Base-by-base conservation (phyloP, 805 yeast species). In the Tetrapisispora phaffii region DNA sequence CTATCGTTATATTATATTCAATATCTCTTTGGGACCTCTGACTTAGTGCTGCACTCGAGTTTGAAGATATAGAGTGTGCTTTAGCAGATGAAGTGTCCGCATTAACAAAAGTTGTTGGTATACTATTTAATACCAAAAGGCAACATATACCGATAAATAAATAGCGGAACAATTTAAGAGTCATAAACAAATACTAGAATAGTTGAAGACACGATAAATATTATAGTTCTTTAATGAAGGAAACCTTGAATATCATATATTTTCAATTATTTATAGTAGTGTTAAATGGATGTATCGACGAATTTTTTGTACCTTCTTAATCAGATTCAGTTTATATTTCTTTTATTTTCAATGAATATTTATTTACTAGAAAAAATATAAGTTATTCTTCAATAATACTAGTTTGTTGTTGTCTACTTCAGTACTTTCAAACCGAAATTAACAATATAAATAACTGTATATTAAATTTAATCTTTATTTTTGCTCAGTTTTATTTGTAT, bases 1-100 rank as follows among this genome's bases (percentile, higher is more conserved):
- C 70, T 0, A 76, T 53, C 1, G 74, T 56, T 4, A 63, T 46
- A 47, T 71, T 71, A 6, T 59, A 57, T 34, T 69, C 56, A 1
- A 74, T 51, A 51, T 76, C 80, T 47, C 81, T 57, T 46, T 76
- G 79, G 0, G 77, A 59, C 46, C 77, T 21, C 4, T 22, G 23
- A 7, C 41, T 28, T 12, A 38, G n/a, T 17, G 47, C 16, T 67
- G 41, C 0, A 70, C 76, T 38, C 1, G 41, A 26, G 20, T 38
- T 28, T 5, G 33, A 7, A 10, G 41, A 26, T 10, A 38, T 17
- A 2, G 41, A 38, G 26, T 12, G 24, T 16, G 12, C 22, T 16
- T 3, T 6, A 2, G 20, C n/a, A 16, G 42, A 12, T 15, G 20
- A 31, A 24, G 28, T 23, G 10, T 10, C 8, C 8, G 19, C 31